phyloP scores from a whole-genome alignment of 2,329 filamentous ascomycete genomes.

The Fusarium robinianum region DNA sequence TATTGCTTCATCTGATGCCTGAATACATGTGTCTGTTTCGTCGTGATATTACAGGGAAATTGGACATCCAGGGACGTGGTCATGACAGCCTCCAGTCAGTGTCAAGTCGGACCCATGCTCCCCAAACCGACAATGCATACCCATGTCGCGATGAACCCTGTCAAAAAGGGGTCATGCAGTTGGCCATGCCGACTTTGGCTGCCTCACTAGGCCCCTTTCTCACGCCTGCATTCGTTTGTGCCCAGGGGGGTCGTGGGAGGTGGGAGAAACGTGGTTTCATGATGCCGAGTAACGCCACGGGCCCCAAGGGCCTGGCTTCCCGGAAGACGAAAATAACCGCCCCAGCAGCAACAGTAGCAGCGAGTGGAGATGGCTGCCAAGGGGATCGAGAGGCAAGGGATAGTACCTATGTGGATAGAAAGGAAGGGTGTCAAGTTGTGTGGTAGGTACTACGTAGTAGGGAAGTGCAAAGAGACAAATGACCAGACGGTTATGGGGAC shows the following conservation, averaged over 20 bases:
- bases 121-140: slow-evolving; percentile 24
- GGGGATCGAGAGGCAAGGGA: slow-evolving; percentile 3
- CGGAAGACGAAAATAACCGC: slow-evolving; percentile 12
- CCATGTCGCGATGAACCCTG: no score
- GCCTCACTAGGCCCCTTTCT: slow-evolving; percentile 25
- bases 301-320: slow-evolving; percentile 3
- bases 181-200: slow-evolving; percentile 16
- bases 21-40: not conserved
- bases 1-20: no score
- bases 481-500: no score
- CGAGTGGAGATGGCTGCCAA: no score
- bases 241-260: slow-evolving; percentile 14
- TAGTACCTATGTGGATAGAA: no score
- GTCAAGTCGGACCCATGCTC: slow-evolving; percentile 21
- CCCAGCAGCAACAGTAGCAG: not conserved
- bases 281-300: slow-evolving; percentile 22
- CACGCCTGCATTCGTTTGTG: slow-evolving; percentile 22
- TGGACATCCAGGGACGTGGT: slow-evolving; percentile 31
- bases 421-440: not conserved
- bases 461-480: slow-evolving; percentile 6
- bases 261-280: slow-evolving; percentile 32
- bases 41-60: slow-evolving; percentile 19
- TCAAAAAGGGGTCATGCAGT: not conserved
- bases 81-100: slow-evolving; percentile 29
- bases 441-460: slow-evolving; percentile 5